These are phyloP conservation scores for Myxozyma geophila DNA, from an alignment of 805 yeast species.

Conservation along the genomic window DNA sequence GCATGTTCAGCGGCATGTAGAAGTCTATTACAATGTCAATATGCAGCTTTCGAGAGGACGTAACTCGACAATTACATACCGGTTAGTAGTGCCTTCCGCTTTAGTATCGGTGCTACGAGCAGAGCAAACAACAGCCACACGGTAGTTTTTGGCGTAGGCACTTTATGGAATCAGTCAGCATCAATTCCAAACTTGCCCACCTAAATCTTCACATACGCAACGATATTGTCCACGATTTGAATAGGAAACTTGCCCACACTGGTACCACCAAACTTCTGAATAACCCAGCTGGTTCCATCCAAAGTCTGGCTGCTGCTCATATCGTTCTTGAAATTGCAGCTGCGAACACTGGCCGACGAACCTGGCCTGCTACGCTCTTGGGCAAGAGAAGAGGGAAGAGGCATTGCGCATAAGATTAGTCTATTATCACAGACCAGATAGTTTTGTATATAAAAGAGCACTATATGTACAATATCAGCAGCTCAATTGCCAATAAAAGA, in stretches of 20 bases:
- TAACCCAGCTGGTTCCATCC: constrained; percentile 56
- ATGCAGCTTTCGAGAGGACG: no score
- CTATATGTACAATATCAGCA: neutral
- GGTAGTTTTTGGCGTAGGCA: constrained; percentile 56
- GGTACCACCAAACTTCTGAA: constrained; percentile 97
- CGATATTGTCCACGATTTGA: constrained; percentile 82
- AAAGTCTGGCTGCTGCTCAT: constrained; percentile 26
- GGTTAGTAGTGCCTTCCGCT: constrained; percentile 92
- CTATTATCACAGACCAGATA: neutral
- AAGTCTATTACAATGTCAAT: constrained; percentile 51
- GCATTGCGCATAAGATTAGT: neutral
- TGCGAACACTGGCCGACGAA: constrained; percentile 21
- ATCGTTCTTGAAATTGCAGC: constrained; percentile 7
- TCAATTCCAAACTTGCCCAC: neutral
- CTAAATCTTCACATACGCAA: constrained; percentile 43
- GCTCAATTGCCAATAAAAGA: neutral
- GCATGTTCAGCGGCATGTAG: constrained; percentile 76
- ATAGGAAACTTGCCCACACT: constrained; percentile 93
- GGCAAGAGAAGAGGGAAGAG: constrained; percentile 1
- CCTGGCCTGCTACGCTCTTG: constrained; percentile 12
- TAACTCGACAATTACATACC: constrained; percentile 16
- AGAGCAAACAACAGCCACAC: constrained; percentile 93
- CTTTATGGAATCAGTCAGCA: constrained; percentile 41
- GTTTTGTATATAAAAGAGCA: neutral
- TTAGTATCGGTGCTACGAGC: constrained; percentile 92